Evolutionary conservation across 208 protist species (phyloP).

Genomic region (Angomonas deanei): DNA sequence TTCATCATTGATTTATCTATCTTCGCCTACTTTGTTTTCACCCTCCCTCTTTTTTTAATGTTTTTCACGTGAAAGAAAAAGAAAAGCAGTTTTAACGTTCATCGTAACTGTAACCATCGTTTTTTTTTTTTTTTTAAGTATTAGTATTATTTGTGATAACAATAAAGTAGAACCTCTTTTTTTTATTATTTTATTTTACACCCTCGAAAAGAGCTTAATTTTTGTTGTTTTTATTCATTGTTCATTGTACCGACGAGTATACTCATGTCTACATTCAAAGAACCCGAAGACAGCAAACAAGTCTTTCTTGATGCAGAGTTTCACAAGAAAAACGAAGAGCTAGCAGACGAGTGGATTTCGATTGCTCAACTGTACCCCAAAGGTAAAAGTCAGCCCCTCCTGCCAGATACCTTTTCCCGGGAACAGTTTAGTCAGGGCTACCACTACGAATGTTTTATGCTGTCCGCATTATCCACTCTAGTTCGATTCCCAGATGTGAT

Average conservation of each 20-base stretch:
- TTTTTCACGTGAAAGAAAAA: neutral
- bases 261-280: constrained; percentile 11
- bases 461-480: constrained; percentile 56
- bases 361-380: constrained; percentile 56
- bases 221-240: constrained; percentile 9
- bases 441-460: constrained; percentile 84
- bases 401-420: constrained; percentile 47
- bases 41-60: constrained; percentile 4
- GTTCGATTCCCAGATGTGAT: constrained; percentile 67
- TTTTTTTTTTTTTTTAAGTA: constrained; percentile 10
- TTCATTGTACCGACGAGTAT: constrained; percentile 5
- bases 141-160: constrained; percentile 1
- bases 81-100: too few species aligned
- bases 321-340: constrained; percentile 41
- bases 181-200: constrained; percentile 13
- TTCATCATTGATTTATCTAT: too few species aligned
- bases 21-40: neutral
- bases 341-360: constrained; percentile 49
- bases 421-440: constrained; percentile 75
- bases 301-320: constrained; percentile 65
- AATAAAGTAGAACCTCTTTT: constrained; percentile 10
- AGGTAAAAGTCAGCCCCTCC: constrained; percentile 33
- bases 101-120: too few species aligned
- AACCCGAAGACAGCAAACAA: constrained; percentile 46
- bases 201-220: constrained; percentile 6